Evolutionary conservation across 371 early-diverging fungal genomes (phyloP), one percentile per base, ranked within the genome.

Genomic region (Dichotomocladium elegans): DNA sequence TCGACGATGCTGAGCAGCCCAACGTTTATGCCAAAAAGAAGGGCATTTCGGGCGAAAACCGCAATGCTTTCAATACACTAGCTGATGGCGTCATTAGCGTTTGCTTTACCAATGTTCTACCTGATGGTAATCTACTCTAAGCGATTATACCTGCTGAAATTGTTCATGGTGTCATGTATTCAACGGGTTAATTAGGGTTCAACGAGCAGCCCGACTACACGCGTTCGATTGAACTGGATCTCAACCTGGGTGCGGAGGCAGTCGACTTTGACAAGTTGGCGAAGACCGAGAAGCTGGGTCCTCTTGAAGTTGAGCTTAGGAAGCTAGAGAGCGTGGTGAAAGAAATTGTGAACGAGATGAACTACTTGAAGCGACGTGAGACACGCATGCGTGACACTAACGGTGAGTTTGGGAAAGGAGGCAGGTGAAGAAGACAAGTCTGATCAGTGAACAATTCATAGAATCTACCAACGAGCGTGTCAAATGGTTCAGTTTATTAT

Each of bases 211-310:
- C 82, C 24, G 64, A 71, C 48, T 77, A 77, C 49, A 70, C 63
- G 54, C 82, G 88, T 40, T 60, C 80, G 15, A 68, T 95, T 60
- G 81, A 83, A 53, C 63, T 96, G 15, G 83, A 86, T 41, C 79
- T 94, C 47, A 88, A 90, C 41, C 82, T 92, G 34, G 95, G 95
- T 25, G 90, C 91, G n/a, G 90, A 91, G 61, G 89, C 94, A 19
- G 71, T 80, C 51, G 93, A 94, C 52, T 83, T 79, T 52, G 52
- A 74, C 37, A 81, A 79, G 50, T 43, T 86, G 43, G 83, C 81
- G 30, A 80, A 81, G 58, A 75, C 81, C 19, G 89, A 93, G 62
- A 89, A 93, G 60, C 73, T 96, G 22, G 79, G 79, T 63, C 95
- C 95, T n/a, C 73, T 94, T 59, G 96, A 96, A 72, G 58, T 84